Evolutionary conservation across 306 rosid species (phyloP), one percentile per base, ranked within the genome.

Genomic region (Oemleria cerasiformis): DNA sequence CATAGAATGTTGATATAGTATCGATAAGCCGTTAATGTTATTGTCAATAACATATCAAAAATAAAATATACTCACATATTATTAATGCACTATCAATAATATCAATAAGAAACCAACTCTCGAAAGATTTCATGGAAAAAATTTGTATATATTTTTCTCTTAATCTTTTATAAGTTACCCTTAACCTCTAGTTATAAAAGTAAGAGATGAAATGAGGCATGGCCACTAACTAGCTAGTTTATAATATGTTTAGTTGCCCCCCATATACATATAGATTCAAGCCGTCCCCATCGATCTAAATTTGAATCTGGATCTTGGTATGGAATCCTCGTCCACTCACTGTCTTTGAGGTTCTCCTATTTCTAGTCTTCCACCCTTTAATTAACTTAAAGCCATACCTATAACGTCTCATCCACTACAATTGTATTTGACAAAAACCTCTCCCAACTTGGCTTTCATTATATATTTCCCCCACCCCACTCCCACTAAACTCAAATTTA

Each of bases 271-370:
- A 6, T 12, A 1, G 8, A 55, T 3, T 65, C 21, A n/a, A 10
- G 30, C 34, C 7, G 72, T 11, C 36, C 23, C 44, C 3, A 11
- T n/a, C 38, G 16, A 34, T 14, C 54, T 10, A 4, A 9, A 17
- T 5, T 17, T 48, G 45, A 49, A 44, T 12, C 12, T 9, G 21
- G 38, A 53, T 40, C 50, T 67, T 75, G 59, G 39, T 10, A 9
- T 59, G 71, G 55, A 80, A 80, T 75, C 80, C 70, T 65, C 69
- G 74, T 65, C 83, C 73, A 47, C 76, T 38, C 49, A 41, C 40
- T 49, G 15, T 40, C 36, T 14, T 10, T 57, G 41, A 65, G 42
- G 42, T 47, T 71, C 21, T 25, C 61, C 54, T 12, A 14, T 15
- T 14, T 48, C 17, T 56, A 12, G 2, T 10, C 21, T 25, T n/a